Evolutionary conservation across 2,329 filamentous ascomycete genomes (phyloP).

Genomic region (Ascochyta koolunga): DNA sequence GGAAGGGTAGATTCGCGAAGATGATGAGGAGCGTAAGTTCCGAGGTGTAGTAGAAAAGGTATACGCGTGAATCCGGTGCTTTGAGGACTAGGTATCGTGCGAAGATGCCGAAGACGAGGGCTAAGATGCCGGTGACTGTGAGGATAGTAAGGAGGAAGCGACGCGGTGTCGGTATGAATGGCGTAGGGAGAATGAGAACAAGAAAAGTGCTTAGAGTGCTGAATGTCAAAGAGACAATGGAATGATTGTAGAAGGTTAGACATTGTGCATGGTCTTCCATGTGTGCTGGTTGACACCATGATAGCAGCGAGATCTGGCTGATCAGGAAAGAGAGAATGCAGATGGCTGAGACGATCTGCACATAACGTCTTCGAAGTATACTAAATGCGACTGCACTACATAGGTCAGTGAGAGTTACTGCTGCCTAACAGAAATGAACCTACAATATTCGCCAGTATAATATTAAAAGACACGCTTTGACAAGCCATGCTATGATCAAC

Average conservation of each 20-base stretch:
- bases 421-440: background rate
- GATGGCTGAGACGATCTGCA: conserved; percentile 18
- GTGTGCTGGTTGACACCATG: conserved; percentile 28
- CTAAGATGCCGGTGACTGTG: conserved; percentile 23
- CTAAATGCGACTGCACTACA: conserved; percentile 20
- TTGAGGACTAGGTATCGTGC: conserved; percentile 22
- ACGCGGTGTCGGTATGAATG: conserved; percentile 38
- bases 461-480: conserved; percentile 37
- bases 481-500: conserved; percentile 32
- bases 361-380: conserved; percentile 13
- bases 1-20: conserved; percentile 39
- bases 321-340: conserved; percentile 28
- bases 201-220: conserved; percentile 23
- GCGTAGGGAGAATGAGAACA: conserved; percentile 30
- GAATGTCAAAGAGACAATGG: conserved; percentile 16
- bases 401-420: conserved; percentile 2
- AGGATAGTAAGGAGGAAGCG: conserved; percentile 29
- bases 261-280: conserved; percentile 22
- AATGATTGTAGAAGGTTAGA: conserved; percentile 26
- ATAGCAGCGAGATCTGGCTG: conserved; percentile 24
- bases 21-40: conserved; percentile 25
- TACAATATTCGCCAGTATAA: conserved; percentile 41
- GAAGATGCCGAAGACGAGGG: conserved; percentile 23
- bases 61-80: conserved; percentile 1
- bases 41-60: conserved; percentile 26